phyloP scores from a whole-genome alignment of 1,284 basidiomycete species.

The Cystobasidium sp. region DNA sequence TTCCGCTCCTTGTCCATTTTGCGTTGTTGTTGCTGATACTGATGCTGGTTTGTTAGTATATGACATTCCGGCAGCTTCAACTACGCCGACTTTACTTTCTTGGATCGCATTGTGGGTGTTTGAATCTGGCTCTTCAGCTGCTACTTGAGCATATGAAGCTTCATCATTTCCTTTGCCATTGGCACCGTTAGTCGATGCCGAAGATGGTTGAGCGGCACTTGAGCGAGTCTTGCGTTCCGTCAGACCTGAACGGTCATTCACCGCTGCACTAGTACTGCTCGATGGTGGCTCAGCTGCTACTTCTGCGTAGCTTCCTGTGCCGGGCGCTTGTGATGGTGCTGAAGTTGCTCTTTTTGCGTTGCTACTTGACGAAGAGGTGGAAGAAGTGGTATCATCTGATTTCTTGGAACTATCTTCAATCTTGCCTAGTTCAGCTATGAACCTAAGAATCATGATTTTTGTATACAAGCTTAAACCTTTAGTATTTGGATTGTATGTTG shows the following conservation, averaged over 20 bases:
- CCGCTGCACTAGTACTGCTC: conserved; percentile 7
- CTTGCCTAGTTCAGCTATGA: conserved; percentile 40
- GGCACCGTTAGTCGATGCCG: not conserved
- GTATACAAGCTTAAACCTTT: too few species aligned
- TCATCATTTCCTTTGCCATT: too few species aligned
- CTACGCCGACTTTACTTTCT: too few species aligned
- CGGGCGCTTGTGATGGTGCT: not conserved
- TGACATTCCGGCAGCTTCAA: not conserved
- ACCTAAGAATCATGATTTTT: conserved; percentile 7
- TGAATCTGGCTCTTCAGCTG: not conserved
- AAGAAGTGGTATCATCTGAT: conserved; percentile 1
- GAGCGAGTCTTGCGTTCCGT: not conserved
- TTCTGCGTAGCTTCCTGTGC: conserved; percentile 20
- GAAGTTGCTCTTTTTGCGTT: not conserved
- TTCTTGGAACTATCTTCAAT: conserved; percentile 30
- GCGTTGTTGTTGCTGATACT: not conserved
- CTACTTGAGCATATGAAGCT: too few species aligned
- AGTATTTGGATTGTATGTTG: too few species aligned
- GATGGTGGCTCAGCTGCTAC: conserved; percentile 20
- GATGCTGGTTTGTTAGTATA: not conserved
- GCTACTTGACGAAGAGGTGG: not conserved
- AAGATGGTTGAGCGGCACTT: not conserved
- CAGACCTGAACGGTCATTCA: conserved; percentile 14
- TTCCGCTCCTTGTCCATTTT: conserved; percentile 4
- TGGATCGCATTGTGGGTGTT: too few species aligned